These are phyloP conservation scores for Geranium brycei DNA, from an alignment of 345 rosid species.

Conservation along the genomic window DNA sequence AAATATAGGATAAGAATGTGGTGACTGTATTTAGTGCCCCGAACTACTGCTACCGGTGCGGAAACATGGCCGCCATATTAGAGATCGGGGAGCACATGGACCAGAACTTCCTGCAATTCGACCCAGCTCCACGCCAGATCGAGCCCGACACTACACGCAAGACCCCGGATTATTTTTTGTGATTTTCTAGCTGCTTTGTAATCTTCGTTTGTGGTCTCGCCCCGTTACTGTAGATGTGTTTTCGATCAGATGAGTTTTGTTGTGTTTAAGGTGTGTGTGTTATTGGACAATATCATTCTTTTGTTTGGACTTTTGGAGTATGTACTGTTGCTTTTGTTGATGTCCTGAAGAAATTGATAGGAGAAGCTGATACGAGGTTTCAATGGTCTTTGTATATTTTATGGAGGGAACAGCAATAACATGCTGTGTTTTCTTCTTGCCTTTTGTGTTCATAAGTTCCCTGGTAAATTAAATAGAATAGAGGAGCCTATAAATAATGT, in stretches of 20 bases:
- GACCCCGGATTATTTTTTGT: slow-evolving; percentile 94
- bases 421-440: too few relatives aligned
- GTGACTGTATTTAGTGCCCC: slow-evolving; percentile 95
- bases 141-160: slow-evolving; percentile 86
- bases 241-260: slow-evolving; percentile 15
- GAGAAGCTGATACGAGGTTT: too few relatives aligned
- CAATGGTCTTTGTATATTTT: slow-evolving; percentile 18
- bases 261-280: slow-evolving; percentile 25
- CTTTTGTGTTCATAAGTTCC: too few relatives aligned
- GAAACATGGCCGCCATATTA: slow-evolving; percentile 92
- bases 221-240: slow-evolving; percentile 37
- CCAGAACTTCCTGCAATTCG: slow-evolving; percentile 83
- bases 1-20: slow-evolving; percentile 61
- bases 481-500: too few relatives aligned
- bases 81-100: slow-evolving; percentile 92
- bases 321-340: slow-evolving; percentile 11
- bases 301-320: slow-evolving; percentile 19
- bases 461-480: too few relatives aligned
- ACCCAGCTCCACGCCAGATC: slow-evolving; percentile 83
- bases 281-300: slow-evolving; percentile 21
- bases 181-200: slow-evolving; percentile 32
- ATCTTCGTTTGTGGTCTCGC: slow-evolving; percentile 14
- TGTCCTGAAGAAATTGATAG: slow-evolving; percentile 1
- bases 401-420: slow-evolving; percentile 9
- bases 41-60: slow-evolving; percentile 83